Conservation (phyloP, 805 yeast species). For the Torulaspora gathmanii region DNA sequence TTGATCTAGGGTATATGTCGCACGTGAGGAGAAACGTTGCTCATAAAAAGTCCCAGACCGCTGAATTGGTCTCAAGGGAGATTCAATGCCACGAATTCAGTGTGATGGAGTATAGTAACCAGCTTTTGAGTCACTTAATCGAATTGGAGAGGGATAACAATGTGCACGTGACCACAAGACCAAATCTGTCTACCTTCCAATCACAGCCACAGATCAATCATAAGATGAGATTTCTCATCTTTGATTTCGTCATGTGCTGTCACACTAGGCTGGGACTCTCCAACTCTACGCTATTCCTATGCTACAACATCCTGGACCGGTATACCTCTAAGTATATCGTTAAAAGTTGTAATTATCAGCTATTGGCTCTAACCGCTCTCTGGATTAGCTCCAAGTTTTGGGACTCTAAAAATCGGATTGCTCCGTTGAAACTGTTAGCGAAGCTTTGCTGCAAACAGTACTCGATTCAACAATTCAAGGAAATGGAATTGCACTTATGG, state of each 20-base stretch:
- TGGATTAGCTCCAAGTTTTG: slow-evolving; percentile 84
- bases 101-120: slow-evolving; percentile 44
- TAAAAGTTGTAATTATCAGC: slow-evolving; percentile 75
- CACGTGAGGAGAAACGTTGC: slow-evolving; percentile 23
- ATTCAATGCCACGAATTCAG: slow-evolving; percentile 42
- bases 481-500: slow-evolving; percentile 65
- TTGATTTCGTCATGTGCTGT: slow-evolving; percentile 75
- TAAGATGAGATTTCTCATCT: slow-evolving; percentile 66
- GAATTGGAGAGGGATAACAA: slow-evolving; percentile 24
- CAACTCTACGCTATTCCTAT: slow-evolving; percentile 60
- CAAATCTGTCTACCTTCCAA: slow-evolving; percentile 30
- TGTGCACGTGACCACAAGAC: slow-evolving; percentile 18
- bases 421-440: slow-evolving; percentile 47
- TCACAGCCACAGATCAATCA: slow-evolving; percentile 40
- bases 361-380: slow-evolving; percentile 78
- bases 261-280: slow-evolving; percentile 59
- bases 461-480: slow-evolving; percentile 51
- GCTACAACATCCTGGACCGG: slow-evolving; percentile 73
- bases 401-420: slow-evolving; percentile 63
- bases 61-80: slow-evolving; percentile 44
- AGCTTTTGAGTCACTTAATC: slow-evolving; percentile 37
- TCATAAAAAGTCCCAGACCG: slow-evolving; percentile 18
- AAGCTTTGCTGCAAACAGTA: slow-evolving; percentile 57
- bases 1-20: slow-evolving; percentile 16
- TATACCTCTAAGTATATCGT: slow-evolving; percentile 80